These are phyloP conservation scores for Quercus phellos DNA, from an alignment of 331 rosid genomes.

Conservation along the genomic window DNA sequence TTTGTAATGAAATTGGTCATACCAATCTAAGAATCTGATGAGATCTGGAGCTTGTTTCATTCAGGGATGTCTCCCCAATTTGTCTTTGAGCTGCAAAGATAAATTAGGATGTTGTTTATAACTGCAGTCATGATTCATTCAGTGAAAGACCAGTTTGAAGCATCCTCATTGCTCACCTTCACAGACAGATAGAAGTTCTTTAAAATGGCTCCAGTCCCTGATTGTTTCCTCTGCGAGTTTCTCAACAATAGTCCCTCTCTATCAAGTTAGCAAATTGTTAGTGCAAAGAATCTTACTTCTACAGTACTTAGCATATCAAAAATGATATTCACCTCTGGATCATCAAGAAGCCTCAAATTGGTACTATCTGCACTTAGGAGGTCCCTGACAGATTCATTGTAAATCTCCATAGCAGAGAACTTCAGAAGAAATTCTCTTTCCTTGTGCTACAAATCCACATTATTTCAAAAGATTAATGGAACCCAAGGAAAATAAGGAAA, in stretches of 20 bases:
- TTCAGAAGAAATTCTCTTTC: slow-evolving; percentile 71
- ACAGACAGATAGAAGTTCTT: slow-evolving; percentile 71
- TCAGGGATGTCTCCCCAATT: slow-evolving; percentile 91
- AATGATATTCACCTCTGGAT: slow-evolving; percentile 72
- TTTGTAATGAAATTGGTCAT: slow-evolving; percentile 8
- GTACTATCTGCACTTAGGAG: slow-evolving; percentile 71
- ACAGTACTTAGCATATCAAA: slow-evolving; percentile 12
- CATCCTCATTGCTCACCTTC: slow-evolving; percentile 70
- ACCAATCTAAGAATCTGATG: slow-evolving; percentile 98
- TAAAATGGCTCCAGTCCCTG: slow-evolving; percentile 80
- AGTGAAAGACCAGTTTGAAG: slow-evolving; percentile 23
- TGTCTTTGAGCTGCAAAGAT: slow-evolving; percentile 82
- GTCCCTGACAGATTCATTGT: slow-evolving; percentile 89
- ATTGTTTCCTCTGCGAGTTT: slow-evolving; percentile 76
- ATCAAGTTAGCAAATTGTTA: slow-evolving; percentile 29
- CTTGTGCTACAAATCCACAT: slow-evolving; percentile 42
- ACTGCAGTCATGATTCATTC: slow-evolving; percentile 1
- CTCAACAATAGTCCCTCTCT: slow-evolving; percentile 97
- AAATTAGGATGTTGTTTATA: slow-evolving; percentile 1
- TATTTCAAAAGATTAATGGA: slow-evolving; percentile 13
- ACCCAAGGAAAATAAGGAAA: neutral
- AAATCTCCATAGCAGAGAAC: slow-evolving; percentile 84
- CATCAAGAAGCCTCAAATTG: slow-evolving; percentile 90
- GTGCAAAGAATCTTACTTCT: slow-evolving; percentile 11
- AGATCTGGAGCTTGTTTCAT: slow-evolving; percentile 98